These are phyloP conservation scores for Fragaria ananassa DNA, from an alignment of 306 rosid species.

Conservation along the genomic window DNA sequence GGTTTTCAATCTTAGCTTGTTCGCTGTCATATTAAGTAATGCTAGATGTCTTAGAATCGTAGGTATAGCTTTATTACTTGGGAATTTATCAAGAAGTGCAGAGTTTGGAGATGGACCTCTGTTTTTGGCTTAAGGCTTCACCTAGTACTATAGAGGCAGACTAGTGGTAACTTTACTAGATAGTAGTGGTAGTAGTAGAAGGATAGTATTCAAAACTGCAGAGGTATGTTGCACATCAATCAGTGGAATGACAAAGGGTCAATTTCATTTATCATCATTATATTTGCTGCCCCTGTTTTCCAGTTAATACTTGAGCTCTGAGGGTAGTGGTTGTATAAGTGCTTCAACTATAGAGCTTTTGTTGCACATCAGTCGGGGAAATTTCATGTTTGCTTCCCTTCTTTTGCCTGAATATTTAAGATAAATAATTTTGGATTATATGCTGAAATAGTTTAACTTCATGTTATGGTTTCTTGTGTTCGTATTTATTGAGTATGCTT, in stretches of 20 bases:
- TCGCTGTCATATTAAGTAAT: neutral
- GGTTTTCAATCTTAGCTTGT: neutral
- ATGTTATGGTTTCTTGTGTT: neutral
- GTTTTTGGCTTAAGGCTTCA: neutral
- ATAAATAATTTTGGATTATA: neutral
- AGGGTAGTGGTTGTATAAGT: neutral
- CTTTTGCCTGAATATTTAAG: neutral
- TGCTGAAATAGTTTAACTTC: neutral
- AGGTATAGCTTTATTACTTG: neutral
- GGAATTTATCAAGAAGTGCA: neutral
- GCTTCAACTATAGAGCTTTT: neutral
- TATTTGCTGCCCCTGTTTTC: neutral
- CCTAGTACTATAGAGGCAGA: neutral
- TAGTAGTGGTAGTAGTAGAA: neutral
- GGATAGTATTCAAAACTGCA: neutral
- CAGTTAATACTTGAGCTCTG: neutral
- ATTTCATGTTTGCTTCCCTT: neutral
- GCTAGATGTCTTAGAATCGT: neutral
- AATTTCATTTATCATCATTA: neutral
- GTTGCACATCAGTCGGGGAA: neutral
- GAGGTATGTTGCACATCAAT: neutral
- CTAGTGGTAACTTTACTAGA: neutral
- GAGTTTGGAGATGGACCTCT: neutral
- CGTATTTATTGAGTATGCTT: neutral
- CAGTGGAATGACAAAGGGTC: neutral